Conservation (phyloP, 108 stramenopile genomes). For the Cylindrotheca fusiformis region DNA sequence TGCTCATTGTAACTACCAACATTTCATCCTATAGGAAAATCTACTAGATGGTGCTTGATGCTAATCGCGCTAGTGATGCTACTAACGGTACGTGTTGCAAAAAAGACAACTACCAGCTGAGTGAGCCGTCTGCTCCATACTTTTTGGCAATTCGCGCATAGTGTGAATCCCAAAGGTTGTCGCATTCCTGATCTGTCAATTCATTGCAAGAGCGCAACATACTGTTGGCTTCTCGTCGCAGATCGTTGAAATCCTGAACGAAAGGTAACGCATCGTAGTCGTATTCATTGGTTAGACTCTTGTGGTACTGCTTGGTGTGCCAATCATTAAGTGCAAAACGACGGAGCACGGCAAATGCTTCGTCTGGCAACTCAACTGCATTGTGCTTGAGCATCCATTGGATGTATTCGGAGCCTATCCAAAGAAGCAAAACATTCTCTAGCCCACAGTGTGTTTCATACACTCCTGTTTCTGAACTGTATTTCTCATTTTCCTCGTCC, state of each 20-base stretch:
- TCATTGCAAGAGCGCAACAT: slow-evolving; percentile 27
- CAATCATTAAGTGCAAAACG: slow-evolving; percentile 45
- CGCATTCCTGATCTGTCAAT: slow-evolving; percentile 47
- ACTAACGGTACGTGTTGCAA: too few species aligned
- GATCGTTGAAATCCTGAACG: slow-evolving; percentile 46
- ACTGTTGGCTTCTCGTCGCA: slow-evolving; percentile 19
- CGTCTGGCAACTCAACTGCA: slow-evolving; percentile 37
- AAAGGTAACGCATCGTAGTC: slow-evolving; percentile 41
- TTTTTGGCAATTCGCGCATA: slow-evolving; percentile 49
- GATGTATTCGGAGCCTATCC: slow-evolving; percentile 63
- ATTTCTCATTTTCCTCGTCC: too few species aligned
- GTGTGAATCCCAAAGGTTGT: slow-evolving; percentile 40
- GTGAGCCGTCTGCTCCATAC: slow-evolving; percentile 34
- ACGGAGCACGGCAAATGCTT: slow-evolving; percentile 47
- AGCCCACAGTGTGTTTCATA: slow-evolving; percentile 50
- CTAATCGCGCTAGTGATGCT: too few species aligned
- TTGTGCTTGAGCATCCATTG: slow-evolving; percentile 58
- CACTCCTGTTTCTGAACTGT: too few species aligned
- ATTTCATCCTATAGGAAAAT: too few species aligned
- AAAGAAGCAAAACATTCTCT: slow-evolving; percentile 38
- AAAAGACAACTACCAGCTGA: slow-evolving; percentile 41
- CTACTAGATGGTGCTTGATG: too few species aligned
- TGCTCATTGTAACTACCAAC: too few species aligned
- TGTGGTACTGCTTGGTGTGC: slow-evolving; percentile 43
- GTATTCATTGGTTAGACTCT: slow-evolving; percentile 26